These are phyloP conservation scores for Acer saccharum DNA, from an alignment of 345 rosid species.

Conservation along the genomic window DNA sequence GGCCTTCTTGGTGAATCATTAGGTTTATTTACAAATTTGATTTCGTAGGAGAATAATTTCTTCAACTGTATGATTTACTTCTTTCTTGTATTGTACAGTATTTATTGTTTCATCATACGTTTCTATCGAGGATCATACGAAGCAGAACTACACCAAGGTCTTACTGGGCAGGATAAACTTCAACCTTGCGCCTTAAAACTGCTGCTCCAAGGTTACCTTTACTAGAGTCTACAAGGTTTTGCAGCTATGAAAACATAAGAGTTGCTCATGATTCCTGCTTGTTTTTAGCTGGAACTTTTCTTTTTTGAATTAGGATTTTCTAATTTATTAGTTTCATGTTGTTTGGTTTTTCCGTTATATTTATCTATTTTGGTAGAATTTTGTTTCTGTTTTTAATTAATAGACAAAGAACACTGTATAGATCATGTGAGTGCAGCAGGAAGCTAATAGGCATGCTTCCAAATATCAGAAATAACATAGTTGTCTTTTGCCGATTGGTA, in stretches of 20 bases:
- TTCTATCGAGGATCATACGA: conserved; percentile 9
- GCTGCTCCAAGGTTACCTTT: neutral
- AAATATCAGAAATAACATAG: conserved; percentile 11
- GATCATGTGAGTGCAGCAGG: conserved; percentile 23
- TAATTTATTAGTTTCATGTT: conserved; percentile 11
- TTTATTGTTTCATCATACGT: conserved; percentile 10
- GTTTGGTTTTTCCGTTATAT: conserved; percentile 14
- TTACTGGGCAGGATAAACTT: neutral
- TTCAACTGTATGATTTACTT: conserved; percentile 2
- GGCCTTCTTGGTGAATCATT: neutral
- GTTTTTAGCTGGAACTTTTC: conserved; percentile 22
- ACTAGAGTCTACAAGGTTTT: conserved; percentile 24
- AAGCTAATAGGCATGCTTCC: conserved; percentile 19
- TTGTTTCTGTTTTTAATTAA: conserved; percentile 18
- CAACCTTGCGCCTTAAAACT: conserved; percentile 6
- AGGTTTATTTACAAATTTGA: neutral
- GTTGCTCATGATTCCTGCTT: neutral
- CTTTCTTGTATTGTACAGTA: conserved; percentile 21
- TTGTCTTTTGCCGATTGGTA: neutral
- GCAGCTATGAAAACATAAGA: conserved; percentile 9
- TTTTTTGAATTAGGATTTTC: conserved; percentile 26
- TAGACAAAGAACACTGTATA: conserved; percentile 33
- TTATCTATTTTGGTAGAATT: conserved; percentile 21
- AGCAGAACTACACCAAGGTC: conserved; percentile 9
- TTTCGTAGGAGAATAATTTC: neutral